Base-by-base conservation (phyloP, 75 land plant species). In the Selaginella tamariscina region DNA sequence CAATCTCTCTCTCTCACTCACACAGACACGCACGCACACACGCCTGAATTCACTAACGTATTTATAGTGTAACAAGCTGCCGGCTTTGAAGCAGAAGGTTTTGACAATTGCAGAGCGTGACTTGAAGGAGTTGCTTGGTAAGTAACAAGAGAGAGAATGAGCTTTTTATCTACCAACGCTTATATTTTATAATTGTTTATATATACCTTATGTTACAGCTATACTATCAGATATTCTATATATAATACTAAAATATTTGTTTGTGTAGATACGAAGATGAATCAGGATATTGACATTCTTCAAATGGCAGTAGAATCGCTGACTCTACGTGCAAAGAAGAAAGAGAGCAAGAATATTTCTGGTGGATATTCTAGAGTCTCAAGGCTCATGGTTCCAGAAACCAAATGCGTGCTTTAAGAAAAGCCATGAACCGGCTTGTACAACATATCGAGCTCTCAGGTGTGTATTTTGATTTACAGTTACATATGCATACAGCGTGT, bases 111-210 rank as follows among this genome's bases (percentile, higher is more conserved):
- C 96, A 54, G 99, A 94, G 67, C 78, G 67, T 55, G 85, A 85
- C 27, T 90, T 91, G 66, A 87, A 87, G 68, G 63, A 79, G 27
- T 80, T 83, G 63, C 80, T 94, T 18, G 99, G 99, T 94, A 80
- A 64, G 84, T 49, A 31, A 9, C 24, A 67, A 2, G 32, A 8
- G 22, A 21, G 30, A 26, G 66, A 1, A 1, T 21, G n/a, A n/a
- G n/a, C 29, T 2, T 8, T 18, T 29, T 9, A 24, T 24, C 62
- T 71, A 22, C 56, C 32, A 1, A 30, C n/a, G 32, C n/a, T 32
- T 18, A 68, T 1, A 30, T 68, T 29, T 39, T 18, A 60, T 1
- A 67, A 67, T 21, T 44, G 13, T 21, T 68, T 54, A 31, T 9
- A 13, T 68, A 28, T 2, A 65, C 21, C 26, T 29, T 68, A 24